These are phyloP conservation scores for Dictyostelium capitatum DNA, from an alignment of 78 protist genomes.

Conservation along the genomic window DNA sequence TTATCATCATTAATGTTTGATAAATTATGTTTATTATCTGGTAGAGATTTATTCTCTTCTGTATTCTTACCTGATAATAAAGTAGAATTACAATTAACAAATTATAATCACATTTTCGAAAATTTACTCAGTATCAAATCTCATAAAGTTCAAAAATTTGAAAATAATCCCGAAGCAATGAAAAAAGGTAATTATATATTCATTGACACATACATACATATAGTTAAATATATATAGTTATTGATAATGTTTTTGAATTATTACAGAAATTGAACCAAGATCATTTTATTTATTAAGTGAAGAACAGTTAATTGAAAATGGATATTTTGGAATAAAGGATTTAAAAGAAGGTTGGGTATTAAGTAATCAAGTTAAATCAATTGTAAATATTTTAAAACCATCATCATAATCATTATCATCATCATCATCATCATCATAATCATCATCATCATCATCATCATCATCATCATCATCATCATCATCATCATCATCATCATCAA, in stretches of 20 bases:
- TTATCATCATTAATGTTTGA: not conserved
- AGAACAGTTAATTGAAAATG: constrained; percentile 54
- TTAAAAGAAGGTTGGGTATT: constrained; percentile 20
- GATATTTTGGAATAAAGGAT: constrained; percentile 23
- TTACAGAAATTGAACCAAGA: constrained; percentile 33
- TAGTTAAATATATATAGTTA: too few species aligned
- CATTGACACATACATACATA: too few species aligned
- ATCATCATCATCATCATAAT: not conserved
- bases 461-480: not conserved
- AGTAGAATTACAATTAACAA: not conserved
- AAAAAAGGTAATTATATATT: not conserved
- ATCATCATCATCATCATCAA: not conserved
- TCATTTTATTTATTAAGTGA: constrained; percentile 47
- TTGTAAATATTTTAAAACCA: not conserved
- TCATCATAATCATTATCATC: too few species aligned
- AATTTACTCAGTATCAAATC: constrained; percentile 14
- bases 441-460: not conserved
- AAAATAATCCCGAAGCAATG: not conserved
- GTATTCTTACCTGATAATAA: not conserved
- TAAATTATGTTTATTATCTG: constrained; percentile 6
- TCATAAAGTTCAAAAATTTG: not conserved
- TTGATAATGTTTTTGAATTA: too few species aligned
- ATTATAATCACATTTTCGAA: constrained; percentile 28
- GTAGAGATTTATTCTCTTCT: constrained; percentile 9
- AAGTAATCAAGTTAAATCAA: constrained; percentile 7